Percentiles rank a stretch among this genome's conserved stretches.
Conservation (phyloP, 2,329 filamentous ascomycete species). For the Cladosporium sp. region DNA sequence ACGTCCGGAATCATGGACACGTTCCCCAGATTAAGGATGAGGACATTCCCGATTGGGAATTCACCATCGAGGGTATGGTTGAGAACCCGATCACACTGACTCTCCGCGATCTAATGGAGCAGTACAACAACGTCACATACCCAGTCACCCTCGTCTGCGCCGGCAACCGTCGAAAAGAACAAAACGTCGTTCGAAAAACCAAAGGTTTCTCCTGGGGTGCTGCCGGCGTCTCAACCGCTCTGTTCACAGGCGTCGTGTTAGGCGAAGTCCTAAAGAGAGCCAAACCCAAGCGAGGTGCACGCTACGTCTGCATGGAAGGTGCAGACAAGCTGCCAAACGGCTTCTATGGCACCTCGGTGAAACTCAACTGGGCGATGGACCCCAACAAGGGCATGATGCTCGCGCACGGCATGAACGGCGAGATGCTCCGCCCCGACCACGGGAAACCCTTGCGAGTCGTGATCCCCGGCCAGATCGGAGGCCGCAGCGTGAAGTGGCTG, state of each 20-base stretch:
- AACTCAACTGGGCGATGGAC: conserved; percentile 86
- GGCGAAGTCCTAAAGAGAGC: conserved; percentile 69
- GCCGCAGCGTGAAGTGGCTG: conserved; percentile 90
- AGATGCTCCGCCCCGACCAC: conserved; percentile 76
- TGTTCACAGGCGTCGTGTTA: conserved; percentile 83
- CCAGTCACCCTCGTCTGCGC: conserved; percentile 90
- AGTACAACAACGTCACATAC: conserved; percentile 79
- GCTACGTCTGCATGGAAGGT: conserved; percentile 88
- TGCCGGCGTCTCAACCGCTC: conserved; percentile 79
- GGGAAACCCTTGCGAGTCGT: conserved; percentile 80
- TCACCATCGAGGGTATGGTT: conserved; percentile 83
- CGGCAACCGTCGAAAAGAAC: conserved; percentile 88
- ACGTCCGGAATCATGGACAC: conserved; percentile 85
- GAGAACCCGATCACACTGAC: conserved; percentile 72
- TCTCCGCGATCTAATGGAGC: conserved; percentile 68
- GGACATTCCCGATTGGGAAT: conserved; percentile 75
- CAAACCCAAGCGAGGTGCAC: conserved; percentile 67
- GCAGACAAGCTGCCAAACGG: conserved; percentile 85
- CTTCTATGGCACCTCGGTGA: conserved; percentile 83
- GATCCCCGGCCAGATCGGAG: conserved; percentile 88
- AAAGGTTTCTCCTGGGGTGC: conserved; percentile 95
- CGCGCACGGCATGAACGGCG: conserved; percentile 88
- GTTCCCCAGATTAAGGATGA: conserved; percentile 75
- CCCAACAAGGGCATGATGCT: conserved; percentile 81
- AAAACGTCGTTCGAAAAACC: conserved; percentile 85